Evolutionary conservation across 768 basidiomycete genomes (phyloP).

Genomic region (Candolleomyces aberdarensis): DNA sequence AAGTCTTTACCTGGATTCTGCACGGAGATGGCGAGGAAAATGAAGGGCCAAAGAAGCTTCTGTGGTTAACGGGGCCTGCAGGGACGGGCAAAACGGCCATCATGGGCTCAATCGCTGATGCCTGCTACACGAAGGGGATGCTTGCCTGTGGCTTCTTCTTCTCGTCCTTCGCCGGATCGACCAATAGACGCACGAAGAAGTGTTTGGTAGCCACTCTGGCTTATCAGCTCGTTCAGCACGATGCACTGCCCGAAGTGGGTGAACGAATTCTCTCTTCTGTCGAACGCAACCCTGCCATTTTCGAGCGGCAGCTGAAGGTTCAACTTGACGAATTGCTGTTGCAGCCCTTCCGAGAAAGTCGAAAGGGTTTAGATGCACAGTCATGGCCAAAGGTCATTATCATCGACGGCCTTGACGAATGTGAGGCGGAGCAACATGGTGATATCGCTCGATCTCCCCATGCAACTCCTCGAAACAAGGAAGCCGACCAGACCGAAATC

Average conservation of each 20-base stretch:
- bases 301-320: not conserved
- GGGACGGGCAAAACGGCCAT: conserved; percentile 9
- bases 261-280: not conserved
- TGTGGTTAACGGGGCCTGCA: conserved; percentile 9
- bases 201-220: not conserved
- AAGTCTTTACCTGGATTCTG: conserved; percentile 1
- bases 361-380: not conserved
- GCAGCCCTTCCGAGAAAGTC: not conserved
- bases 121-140: not conserved
- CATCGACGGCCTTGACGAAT: conserved; percentile 12
- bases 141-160: conserved; percentile 10
- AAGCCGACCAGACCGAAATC: not conserved
- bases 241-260: not conserved
- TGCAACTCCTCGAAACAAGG: not conserved
- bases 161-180: not conserved
- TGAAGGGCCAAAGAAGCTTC: not conserved
- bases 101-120: conserved; percentile 1
- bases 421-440: not conserved
- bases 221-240: not conserved
- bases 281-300: not conserved
- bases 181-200: not conserved
- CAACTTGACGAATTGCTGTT: not conserved
- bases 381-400: conserved; percentile 1
- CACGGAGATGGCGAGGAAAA: not conserved
- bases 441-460: not conserved